Evolutionary conservation across 1,284 basidiomycete genomes (phyloP).

Genomic region (Sporisorium sorghi): DNA sequence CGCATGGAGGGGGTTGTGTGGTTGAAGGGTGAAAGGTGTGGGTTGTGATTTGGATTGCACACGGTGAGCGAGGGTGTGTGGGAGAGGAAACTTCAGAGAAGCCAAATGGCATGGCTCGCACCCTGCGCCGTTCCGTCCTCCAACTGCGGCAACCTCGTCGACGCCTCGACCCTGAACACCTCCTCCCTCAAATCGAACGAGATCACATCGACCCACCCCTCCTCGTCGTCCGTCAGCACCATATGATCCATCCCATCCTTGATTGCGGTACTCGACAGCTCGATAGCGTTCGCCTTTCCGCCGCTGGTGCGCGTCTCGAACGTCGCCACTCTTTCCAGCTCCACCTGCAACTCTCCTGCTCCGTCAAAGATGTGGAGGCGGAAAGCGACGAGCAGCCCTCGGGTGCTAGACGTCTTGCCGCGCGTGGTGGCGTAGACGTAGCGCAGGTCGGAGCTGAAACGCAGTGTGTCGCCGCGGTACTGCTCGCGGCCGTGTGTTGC

Average conservation of each 20-base stretch:
- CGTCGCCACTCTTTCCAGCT: constrained; percentile 6
- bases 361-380: constrained; percentile 5
- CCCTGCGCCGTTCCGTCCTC: constrained; percentile 32
- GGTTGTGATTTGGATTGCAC: no score
- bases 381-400: constrained; percentile 52
- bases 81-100: no score
- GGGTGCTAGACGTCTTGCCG: constrained; percentile 35
- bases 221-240: constrained; percentile 62
- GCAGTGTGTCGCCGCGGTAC: constrained; percentile 63
- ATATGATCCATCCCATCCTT: constrained; percentile 1
- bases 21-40: no score
- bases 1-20: no score
- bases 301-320: constrained; percentile 58
- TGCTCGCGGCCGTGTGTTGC: neutral
- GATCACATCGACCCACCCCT: constrained; percentile 53
- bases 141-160: constrained; percentile 34
- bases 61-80: no score
- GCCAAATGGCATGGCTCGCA: constrained; percentile 67
- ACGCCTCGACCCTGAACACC: constrained; percentile 19
- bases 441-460: constrained; percentile 50
- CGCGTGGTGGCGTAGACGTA: constrained; percentile 60
- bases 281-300: constrained; percentile 67
- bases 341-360: neutral
- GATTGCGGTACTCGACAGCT: constrained; percentile 37
- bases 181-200: constrained; percentile 31